These are phyloP conservation scores for Hydrangea macrophylla DNA, from an alignment of 148 eudicot genomes.

Conservation along the genomic window DNA sequence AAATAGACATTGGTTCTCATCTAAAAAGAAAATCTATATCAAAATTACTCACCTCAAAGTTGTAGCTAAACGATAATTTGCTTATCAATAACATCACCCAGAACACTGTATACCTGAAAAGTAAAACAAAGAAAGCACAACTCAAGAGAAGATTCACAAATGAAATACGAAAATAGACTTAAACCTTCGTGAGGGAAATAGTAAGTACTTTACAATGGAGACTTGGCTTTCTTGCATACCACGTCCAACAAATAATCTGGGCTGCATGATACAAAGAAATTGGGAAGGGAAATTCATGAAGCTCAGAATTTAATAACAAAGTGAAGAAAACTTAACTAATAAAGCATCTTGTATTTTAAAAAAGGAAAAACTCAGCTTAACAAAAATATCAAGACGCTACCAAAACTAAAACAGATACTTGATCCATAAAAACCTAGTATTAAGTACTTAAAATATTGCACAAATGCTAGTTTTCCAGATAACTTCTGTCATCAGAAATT, in stretches of 20 bases:
- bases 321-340: constrained; percentile 8
- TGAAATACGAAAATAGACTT: constrained; percentile 7
- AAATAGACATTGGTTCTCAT: neutral
- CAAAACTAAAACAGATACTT: constrained; percentile 7
- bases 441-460: too few relatives aligned
- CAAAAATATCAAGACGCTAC: neutral
- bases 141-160: constrained; percentile 4
- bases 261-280: constrained; percentile 43
- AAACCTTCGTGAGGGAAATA: constrained; percentile 13
- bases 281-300: constrained; percentile 7
- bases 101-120: constrained; percentile 73
- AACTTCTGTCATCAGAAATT: neutral
- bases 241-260: constrained; percentile 80
- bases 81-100: constrained; percentile 83
- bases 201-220: constrained; percentile 68
- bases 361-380: neutral
- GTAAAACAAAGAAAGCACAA: constrained; percentile 1
- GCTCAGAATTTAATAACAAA: constrained; percentile 3
- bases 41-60: constrained; percentile 62
- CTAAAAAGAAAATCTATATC: neutral
- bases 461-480: too few relatives aligned
- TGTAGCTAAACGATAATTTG: constrained; percentile 92
- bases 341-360: neutral
- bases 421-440: neutral
- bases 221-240: constrained; percentile 96